Conservation (phyloP, 2,329 filamentous ascomycete species). For the Colletotrichum horii region DNA sequence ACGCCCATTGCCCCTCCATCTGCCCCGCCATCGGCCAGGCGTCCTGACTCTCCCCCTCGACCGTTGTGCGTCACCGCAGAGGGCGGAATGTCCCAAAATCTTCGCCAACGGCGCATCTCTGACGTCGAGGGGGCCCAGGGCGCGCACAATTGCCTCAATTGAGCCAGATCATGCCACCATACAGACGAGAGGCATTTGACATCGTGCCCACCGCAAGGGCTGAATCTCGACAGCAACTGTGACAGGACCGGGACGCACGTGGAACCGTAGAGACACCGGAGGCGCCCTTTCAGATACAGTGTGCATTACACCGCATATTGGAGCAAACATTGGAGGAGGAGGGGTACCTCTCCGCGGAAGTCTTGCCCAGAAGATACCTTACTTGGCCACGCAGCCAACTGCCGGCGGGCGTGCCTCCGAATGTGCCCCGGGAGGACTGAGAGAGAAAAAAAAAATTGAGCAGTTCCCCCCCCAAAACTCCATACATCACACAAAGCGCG, state of each 20-base stretch:
- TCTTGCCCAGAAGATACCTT: not conserved
- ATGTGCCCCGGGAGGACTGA: not conserved
- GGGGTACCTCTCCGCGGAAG: not conserved
- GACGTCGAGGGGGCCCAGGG: not conserved
- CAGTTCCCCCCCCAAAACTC: not conserved
- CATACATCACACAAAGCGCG: not conserved
- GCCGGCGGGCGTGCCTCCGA: constrained; percentile 12
- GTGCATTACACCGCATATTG: not conserved
- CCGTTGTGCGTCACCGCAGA: not conserved
- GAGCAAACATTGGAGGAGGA: not conserved
- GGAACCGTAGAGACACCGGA: not conserved
- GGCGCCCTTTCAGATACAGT: not conserved
- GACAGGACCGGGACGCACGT: not conserved
- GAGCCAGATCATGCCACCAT: not conserved
- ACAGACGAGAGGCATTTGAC: not conserved
- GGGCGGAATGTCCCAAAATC: not conserved
- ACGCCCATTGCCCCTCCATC: not conserved
- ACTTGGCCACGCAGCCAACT: not conserved
- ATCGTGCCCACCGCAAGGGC: not conserved
- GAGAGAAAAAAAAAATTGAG: not conserved
- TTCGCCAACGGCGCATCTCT: not conserved
- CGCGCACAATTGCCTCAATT: not conserved
- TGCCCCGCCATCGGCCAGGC: constrained; percentile 13
- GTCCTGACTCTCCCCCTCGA: not conserved
- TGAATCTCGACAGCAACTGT: not conserved